phyloP scores from a whole-genome alignment of 306 rosid genomes.

The Inga laurina region DNA sequence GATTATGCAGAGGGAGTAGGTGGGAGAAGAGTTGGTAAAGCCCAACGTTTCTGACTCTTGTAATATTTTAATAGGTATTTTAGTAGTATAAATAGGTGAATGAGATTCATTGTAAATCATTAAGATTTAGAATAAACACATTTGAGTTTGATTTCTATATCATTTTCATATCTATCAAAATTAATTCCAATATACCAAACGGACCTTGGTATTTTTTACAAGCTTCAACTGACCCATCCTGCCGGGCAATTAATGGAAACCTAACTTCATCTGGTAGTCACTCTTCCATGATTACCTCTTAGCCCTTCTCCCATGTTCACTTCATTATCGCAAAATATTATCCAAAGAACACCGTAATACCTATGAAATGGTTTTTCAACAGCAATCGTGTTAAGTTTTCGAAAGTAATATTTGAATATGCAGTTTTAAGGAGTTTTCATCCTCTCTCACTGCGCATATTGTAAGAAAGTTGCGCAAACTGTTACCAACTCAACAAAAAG shows the following conservation, averaged over 20 bases:
- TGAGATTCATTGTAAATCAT: too few species aligned
- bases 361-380: not conserved
- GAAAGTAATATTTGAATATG: not conserved
- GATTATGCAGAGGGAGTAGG: too few species aligned
- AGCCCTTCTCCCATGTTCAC: not conserved
- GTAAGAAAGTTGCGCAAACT: not conserved
- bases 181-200: too few species aligned
- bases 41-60: too few species aligned
- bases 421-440: not conserved
- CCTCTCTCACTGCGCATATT: not conserved
- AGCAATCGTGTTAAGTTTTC: too few species aligned
- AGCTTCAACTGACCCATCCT: constrained; percentile 91
- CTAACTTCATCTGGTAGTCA: constrained; percentile 19
- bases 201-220: not conserved
- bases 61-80: too few species aligned
- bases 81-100: too few species aligned
- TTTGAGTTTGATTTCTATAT: too few species aligned
- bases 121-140: too few species aligned
- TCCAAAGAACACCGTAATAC: constrained; percentile 2
- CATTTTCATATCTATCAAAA: not conserved
- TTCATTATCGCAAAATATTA: not conserved
- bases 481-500: not conserved
- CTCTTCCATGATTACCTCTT: not conserved
- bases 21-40: too few species aligned
- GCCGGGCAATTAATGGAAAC: constrained; percentile 35